A percentile compares a stretch with the other conserved stretches of the same genome.
Evolutionary conservation across 1,284 basidiomycete genomes (phyloP).

Genomic region (Ustilago tritici): DNA sequence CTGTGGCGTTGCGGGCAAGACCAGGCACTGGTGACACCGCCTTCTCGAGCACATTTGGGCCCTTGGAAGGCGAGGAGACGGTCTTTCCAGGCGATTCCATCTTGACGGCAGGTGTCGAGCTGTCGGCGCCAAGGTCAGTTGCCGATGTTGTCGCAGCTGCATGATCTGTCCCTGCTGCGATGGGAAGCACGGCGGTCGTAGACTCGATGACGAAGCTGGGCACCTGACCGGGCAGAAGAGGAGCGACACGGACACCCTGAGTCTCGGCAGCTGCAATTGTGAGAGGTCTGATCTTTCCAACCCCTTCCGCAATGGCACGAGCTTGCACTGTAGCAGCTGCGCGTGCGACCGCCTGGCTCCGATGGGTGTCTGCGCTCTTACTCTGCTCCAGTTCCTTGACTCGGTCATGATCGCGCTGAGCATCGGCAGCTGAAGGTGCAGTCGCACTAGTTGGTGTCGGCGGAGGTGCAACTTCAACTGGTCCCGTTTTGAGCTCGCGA

Average conservation of each 20-base stretch:
- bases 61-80: conserved; percentile 18
- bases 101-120: conserved; percentile 18
- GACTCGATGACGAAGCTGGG: conserved; percentile 51
- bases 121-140: background rate
- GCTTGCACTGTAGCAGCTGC: conserved; percentile 46
- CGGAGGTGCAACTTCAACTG: conserved; percentile 42
- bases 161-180: conserved; percentile 10
- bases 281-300: conserved; percentile 45
- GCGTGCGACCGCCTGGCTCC: conserved; percentile 39
- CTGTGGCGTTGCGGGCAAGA: conserved; percentile 28
- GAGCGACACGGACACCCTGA: conserved; percentile 47
- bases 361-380: conserved; percentile 26
- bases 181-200: conserved; percentile 26
- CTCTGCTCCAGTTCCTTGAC: conserved; percentile 31
- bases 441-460: conserved; percentile 42
- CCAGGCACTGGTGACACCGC: conserved; percentile 44
- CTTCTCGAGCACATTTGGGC: conserved; percentile 23
- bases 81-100: conserved; percentile 19
- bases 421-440: conserved; percentile 30
- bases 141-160: conserved; percentile 1
- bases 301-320: conserved; percentile 36
- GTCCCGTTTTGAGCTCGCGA: conserved; percentile 35
- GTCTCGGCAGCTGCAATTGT: conserved; percentile 41
- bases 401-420: conserved; percentile 42
- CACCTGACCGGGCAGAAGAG: conserved; percentile 48